Conservation (phyloP, 805 yeast species). For the Brettanomyces custersianus region DNA sequence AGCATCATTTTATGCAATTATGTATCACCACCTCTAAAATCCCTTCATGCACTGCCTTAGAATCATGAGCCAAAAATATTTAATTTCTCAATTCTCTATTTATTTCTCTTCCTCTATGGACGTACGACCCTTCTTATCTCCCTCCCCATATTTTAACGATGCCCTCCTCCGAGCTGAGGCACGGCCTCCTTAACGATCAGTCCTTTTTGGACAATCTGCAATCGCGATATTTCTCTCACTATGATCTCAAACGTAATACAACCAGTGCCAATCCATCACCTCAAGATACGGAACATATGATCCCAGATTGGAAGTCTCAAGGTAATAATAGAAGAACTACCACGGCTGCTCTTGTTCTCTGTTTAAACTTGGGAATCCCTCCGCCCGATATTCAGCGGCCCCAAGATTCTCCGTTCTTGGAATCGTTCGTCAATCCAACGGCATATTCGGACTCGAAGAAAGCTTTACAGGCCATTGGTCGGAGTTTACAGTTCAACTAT, state of each 20-base stretch:
- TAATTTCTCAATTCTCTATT: no score
- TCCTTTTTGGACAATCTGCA: conserved; percentile 20
- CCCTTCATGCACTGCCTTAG: no score
- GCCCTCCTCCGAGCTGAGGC: conserved; percentile 16
- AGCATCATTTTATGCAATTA: no score
- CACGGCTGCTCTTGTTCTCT: conserved; percentile 83
- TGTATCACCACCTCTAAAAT: no score
- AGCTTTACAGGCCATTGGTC: conserved; percentile 87
- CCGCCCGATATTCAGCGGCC: conserved; percentile 95
- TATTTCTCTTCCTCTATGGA: no score
- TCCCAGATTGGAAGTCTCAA: conserved; percentile 85
- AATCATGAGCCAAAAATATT: no score
- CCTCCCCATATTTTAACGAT: conserved; percentile 1
- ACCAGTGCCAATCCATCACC: conserved; percentile 76
- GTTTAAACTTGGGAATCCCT: conserved; percentile 89
- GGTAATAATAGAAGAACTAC: conserved; percentile 88
- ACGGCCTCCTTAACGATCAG: conserved; percentile 25
- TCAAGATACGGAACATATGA: conserved; percentile 56
- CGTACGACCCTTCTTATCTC: background rate
- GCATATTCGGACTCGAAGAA: conserved; percentile 76
- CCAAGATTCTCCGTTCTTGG: conserved; percentile 84
- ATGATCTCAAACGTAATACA: conserved; percentile 84
- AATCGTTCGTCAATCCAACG: conserved; percentile 90
- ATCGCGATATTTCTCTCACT: conserved; percentile 41
- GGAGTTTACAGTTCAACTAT: conserved; percentile 77